Evolutionary conservation across 1,284 basidiomycete species (phyloP).

Genomic region (Inonotus hispidus): DNA sequence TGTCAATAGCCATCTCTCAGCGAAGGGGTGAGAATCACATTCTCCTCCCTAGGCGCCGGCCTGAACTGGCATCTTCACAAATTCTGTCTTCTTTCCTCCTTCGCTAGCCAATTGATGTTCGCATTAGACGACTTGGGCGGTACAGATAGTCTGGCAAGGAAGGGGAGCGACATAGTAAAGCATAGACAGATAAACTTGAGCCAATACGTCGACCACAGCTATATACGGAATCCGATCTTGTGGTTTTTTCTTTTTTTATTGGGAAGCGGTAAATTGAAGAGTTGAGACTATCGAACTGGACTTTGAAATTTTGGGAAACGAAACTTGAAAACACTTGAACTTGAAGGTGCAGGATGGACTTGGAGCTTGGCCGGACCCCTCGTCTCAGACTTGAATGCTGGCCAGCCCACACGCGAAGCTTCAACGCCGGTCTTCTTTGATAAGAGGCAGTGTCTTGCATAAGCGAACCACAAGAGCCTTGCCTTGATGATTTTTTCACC

Average conservation of each 20-base stretch:
- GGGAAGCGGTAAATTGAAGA: conserved; percentile 3
- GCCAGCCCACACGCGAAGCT: background rate
- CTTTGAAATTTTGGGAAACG: conserved; percentile 23
- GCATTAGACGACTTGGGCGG: conserved; percentile 26
- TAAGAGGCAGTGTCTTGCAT: background rate
- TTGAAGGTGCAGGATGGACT: conserved; percentile 23
- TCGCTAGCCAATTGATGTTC: background rate
- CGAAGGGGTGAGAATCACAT: background rate
- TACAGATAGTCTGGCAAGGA: conserved; percentile 40
- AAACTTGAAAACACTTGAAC: conserved; percentile 31
- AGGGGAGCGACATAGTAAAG: conserved; percentile 31
- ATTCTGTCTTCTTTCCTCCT: conserved; percentile 1
- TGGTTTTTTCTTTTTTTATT: conserved; percentile 18
- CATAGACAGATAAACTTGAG: conserved; percentile 33
- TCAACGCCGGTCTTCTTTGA: conserved; percentile 10
- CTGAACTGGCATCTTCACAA: background rate
- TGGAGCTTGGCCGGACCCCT: conserved; percentile 13
- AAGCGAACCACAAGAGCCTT: background rate
- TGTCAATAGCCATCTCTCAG: no score
- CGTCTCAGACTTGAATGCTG: conserved; percentile 4
- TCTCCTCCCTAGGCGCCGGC: background rate
- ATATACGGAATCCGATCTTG: conserved; percentile 17
- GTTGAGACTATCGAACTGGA: conserved; percentile 8
- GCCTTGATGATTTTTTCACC: conserved; percentile 29
- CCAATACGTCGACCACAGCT: conserved; percentile 23